Conservation (phyloP, 2,329 filamentous ascomycete species). For the Emergomyces pasteurianus region DNA sequence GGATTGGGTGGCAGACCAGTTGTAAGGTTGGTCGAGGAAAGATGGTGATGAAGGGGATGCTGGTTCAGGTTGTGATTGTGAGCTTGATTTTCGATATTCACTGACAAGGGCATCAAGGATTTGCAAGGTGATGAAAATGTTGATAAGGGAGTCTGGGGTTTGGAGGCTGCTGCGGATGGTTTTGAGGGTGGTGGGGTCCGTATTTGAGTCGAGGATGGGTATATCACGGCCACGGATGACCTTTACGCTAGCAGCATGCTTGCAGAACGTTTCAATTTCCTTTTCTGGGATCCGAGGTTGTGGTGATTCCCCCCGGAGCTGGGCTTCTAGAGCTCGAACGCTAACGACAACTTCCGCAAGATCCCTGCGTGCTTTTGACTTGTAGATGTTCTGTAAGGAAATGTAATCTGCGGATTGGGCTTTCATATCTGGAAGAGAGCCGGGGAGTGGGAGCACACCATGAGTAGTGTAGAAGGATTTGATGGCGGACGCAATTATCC, state of each 20-base stretch:
- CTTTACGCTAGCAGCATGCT: conserved; percentile 86
- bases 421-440: conserved; percentile 94
- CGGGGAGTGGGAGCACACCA: conserved; percentile 65
- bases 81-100: conserved; percentile 38
- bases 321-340: conserved; percentile 46
- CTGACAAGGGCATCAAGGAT: conserved; percentile 35
- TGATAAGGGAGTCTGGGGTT: conserved; percentile 48
- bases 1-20: conserved; percentile 17
- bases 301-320: conserved; percentile 34
- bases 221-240: conserved; percentile 57
- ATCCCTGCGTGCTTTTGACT: conserved; percentile 70
- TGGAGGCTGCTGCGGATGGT: conserved; percentile 27
- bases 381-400: conserved; percentile 84
- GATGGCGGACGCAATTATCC: conserved; percentile 75
- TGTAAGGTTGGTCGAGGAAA: conserved; percentile 22
- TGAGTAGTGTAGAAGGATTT: conserved; percentile 64
- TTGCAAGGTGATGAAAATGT: conserved; percentile 57
- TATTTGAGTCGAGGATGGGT: conserved; percentile 35
- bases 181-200: conserved; percentile 31
- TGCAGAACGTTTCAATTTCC: conserved; percentile 87
- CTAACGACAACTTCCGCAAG: conserved; percentile 58
- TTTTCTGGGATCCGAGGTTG: conserved; percentile 46
- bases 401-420: conserved; percentile 84
- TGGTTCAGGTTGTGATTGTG: neutral
- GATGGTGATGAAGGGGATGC: conserved; percentile 6